These are phyloP conservation scores for Mycena floridula DNA, from an alignment of 768 basidiomycete genomes.

Conservation along the genomic window DNA sequence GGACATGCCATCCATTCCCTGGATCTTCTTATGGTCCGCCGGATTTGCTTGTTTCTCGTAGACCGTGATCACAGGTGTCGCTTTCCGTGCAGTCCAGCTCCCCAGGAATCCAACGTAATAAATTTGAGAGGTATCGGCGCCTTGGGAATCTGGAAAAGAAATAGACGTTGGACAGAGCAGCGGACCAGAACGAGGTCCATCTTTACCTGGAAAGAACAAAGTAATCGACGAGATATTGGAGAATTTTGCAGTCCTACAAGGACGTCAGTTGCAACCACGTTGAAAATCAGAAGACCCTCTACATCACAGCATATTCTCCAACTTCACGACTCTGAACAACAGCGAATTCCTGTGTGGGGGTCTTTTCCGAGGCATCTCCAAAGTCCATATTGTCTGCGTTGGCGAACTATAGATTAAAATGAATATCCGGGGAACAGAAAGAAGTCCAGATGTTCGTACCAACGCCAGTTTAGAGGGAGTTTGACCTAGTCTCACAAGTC, in stretches of 20 bases:
- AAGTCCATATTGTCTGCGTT: constrained; percentile 83
- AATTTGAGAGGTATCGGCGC: constrained; percentile 67
- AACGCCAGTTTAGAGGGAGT: constrained; percentile 69
- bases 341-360: constrained; percentile 66
- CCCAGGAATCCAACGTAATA: constrained; percentile 88
- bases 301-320: constrained; percentile 85
- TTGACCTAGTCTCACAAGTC: too few relatives aligned
- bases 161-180: too few relatives aligned
- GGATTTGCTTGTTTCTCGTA: constrained; percentile 86
- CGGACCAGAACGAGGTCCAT: too few relatives aligned
- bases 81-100: constrained; percentile 76
- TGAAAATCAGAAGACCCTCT: too few relatives aligned
- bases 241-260: constrained; percentile 75
- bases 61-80: constrained; percentile 73
- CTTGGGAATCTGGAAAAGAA: constrained; percentile 75
- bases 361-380: constrained; percentile 55
- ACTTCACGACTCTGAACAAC: constrained; percentile 68
- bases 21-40: constrained; percentile 84
- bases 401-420: constrained; percentile 52
- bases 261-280: too few relatives aligned
- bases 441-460: constrained; percentile 35
- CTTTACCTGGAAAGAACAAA: constrained; percentile 74
- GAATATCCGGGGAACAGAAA: not conserved
- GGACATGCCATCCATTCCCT: constrained; percentile 63
- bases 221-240: constrained; percentile 77